Base-by-base conservation (phyloP, 768 basidiomycete species). In the Boletus edulis region DNA sequence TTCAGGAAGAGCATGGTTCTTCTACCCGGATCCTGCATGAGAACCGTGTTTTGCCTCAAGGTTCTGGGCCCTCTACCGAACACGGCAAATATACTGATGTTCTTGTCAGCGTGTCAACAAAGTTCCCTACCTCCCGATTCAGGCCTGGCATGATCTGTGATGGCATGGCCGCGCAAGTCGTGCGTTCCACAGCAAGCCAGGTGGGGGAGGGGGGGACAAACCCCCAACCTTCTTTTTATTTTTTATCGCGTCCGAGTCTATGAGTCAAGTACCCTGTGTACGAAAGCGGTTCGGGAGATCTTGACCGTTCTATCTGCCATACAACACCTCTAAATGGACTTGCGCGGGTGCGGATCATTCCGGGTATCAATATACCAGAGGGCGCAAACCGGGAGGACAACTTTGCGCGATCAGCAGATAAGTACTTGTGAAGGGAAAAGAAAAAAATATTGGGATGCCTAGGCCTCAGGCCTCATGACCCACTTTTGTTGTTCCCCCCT, bases 251-350 rank as follows among this genome's bases (percentile, higher is more conserved):
- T 62, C 12, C 18, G 47, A 58, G 45, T 20, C 50, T 45, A 58
- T 56, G 54, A 55, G 56, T 55, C 58, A 61, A 59, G 56, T 22
- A 58, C 61, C 62, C 59, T 57, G 49, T 46, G 59, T 59, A 57
- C 50, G 31, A 53, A 65, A 56, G 61, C 31, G 51, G 46, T 27
- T 40, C 29, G 29, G 37, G 46, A 56, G 51, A 65, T 61, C 55
- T 62, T 53, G 52, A 55, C 66, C 61, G 58, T 66, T 56, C 56
- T 56, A 66, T 65, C 60, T 62, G 43, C 62, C 29, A 55, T 38
- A 62, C 35, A 39, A 39, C 29, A 29, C 42, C 49, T 59, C 57
- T 61, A 56, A 65, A 63, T 48, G 46, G 55, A 46, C 51, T 42
- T 42, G 18, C 29, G 29, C 29, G 35, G 38, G 10, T 48, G 52